Evolutionary conservation across 345 rosid genomes (phyloP), one percentile per base, ranked within the genome.

Genomic region (Hevea brasiliensis): DNA sequence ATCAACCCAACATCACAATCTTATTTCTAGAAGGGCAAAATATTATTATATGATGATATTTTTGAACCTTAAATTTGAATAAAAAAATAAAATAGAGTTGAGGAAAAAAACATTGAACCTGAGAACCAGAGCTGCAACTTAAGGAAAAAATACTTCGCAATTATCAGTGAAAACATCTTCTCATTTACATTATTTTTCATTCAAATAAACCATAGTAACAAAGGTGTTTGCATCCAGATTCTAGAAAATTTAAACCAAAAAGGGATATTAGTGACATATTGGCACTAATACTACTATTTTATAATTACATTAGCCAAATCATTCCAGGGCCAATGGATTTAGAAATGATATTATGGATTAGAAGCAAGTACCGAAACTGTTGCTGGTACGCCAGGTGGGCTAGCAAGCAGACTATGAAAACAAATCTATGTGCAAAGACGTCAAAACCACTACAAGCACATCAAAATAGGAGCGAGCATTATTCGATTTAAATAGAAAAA

Each of bases 401-500:
- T 29, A 0, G 54, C 15, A 41, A 27, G 51, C 54, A n/a, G 8
- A 35, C 35, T 3, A 35, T 14, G 21, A 55, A 24, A 59, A 57
- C 13, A 42, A 54, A 62, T 44, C 15, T 57, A 40, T 58, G 23
- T 32, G 70, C 48, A 74, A 55, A 2, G 41, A 32, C 67, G 72
- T 41, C 61, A 40, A 70, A 73, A 65, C 68, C 56, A 51, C 47
- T 44, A 47, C 61, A 58, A 54, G 67, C 71, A 74, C 47, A 55
- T n/a, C n/a, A n/a, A n/a, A n/a, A n/a, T n/a, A n/a, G n/a, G n/a
- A n/a, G n/a, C n/a, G n/a, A n/a, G 41, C 53, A 45, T 40, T 45
- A 58, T 65, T 48, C n/a, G n/a, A n/a, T n/a, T n/a, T n/a, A n/a
- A n/a, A n/a, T n/a, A n/a, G n/a, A n/a, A n/a, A n/a, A n/a, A n/a